Percentiles rank a stretch among this genome's conserved stretches.
Conservation (phyloP, 805 yeast species). For the Nakazawaea wyomingensis region DNA sequence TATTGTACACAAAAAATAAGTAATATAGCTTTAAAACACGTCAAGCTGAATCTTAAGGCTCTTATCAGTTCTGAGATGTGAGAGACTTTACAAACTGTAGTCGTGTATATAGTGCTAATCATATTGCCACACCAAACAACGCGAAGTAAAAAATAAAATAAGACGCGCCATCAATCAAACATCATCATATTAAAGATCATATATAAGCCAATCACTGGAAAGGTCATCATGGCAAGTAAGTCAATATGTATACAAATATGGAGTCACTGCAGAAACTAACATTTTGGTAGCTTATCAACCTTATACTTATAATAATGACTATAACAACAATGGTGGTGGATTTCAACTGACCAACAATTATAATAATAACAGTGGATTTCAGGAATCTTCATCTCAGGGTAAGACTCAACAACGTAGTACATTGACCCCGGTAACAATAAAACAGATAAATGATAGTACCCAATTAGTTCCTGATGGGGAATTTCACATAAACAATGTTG, state of each 20-base stretch:
- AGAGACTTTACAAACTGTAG: neutral
- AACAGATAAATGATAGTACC: constrained; percentile 58
- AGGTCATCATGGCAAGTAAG: constrained; percentile 13
- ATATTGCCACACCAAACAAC: too few relatives aligned
- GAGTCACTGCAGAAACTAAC: constrained; percentile 1
- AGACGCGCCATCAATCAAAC: too few relatives aligned
- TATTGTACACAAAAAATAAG: too few relatives aligned
- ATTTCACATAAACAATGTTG: constrained; percentile 52
- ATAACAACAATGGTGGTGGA: constrained; percentile 27
- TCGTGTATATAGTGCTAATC: too few relatives aligned
- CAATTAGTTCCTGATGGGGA: constrained; percentile 67
- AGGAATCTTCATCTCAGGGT: constrained; percentile 19
- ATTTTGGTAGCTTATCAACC: constrained; percentile 29
- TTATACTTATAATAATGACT: constrained; percentile 32
- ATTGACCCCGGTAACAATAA: constrained; percentile 67
- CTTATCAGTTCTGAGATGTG: too few relatives aligned
- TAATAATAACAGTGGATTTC: constrained; percentile 14
- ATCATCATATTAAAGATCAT: too few relatives aligned
- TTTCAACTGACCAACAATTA: constrained; percentile 20
- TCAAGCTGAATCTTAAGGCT: too few relatives aligned
- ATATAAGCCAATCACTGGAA: too few relatives aligned
- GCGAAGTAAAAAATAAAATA: too few relatives aligned
- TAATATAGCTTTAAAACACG: too few relatives aligned
- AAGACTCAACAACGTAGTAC: constrained; percentile 29
- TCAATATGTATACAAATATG: neutral